These are phyloP conservation scores for Trichosporon faecale DNA, from an alignment of 1,284 basidiomycete genomes.

Conservation along the genomic window DNA sequence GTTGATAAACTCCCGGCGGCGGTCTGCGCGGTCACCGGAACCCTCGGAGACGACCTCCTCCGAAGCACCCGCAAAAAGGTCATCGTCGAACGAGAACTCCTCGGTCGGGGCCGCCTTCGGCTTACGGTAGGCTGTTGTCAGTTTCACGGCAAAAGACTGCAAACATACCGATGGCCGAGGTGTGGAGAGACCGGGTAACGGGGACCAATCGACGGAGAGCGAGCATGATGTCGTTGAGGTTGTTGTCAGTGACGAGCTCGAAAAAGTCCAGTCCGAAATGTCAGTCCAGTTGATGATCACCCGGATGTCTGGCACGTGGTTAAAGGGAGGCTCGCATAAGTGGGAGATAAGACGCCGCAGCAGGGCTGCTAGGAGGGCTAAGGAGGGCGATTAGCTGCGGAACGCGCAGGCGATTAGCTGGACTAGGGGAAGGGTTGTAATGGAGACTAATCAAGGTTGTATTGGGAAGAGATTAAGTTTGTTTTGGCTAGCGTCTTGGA, in stretches of 20 bases:
- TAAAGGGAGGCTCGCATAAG: background rate
- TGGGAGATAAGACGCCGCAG: constrained; percentile 1
- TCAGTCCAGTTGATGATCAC: background rate
- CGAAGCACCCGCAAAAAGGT: constrained; percentile 18
- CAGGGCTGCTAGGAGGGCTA: background rate
- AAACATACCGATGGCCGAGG: background rate
- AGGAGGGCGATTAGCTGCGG: constrained; percentile 4
- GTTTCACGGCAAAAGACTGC: background rate
- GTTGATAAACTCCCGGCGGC: constrained; percentile 11
- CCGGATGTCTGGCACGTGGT: background rate
- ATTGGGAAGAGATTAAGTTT: background rate
- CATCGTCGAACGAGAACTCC: constrained; percentile 9
- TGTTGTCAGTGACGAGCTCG: constrained; percentile 11
- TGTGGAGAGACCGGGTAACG: constrained; percentile 20
- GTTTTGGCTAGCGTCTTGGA: constrained; percentile 1
- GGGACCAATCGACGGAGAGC: constrained; percentile 22
- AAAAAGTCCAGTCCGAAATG: constrained; percentile 7
- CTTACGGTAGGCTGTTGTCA: constrained; percentile 1
- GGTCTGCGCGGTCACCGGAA: constrained; percentile 13
- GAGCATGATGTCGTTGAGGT: constrained; percentile 19
- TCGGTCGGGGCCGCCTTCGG: constrained; percentile 14
- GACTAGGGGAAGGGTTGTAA: background rate
- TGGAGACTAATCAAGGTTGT: background rate
- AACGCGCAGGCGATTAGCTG: background rate
- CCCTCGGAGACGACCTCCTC: constrained; percentile 7